These are phyloP conservation scores for Eucommia ulmoides DNA, from an alignment of 257 asterid species.

Conservation along the genomic window DNA sequence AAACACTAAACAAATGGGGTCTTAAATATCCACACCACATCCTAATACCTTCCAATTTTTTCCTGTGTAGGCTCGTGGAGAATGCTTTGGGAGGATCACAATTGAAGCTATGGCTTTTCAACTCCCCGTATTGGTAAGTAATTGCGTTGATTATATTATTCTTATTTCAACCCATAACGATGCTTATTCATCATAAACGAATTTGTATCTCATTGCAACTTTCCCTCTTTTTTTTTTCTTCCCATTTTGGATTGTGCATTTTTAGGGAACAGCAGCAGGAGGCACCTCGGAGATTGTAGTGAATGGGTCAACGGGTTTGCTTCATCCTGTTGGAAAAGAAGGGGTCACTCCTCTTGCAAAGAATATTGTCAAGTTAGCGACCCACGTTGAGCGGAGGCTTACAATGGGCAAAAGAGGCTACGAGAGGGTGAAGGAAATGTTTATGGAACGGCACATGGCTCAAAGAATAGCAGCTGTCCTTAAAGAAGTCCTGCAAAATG, in stretches of 20 bases:
- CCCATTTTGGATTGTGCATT: no score
- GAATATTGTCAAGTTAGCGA: slow-evolving; percentile 57
- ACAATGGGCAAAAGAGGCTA: slow-evolving; percentile 71
- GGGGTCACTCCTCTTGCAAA: slow-evolving; percentile 70
- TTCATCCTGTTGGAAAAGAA: slow-evolving; percentile 91
- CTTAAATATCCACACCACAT: no score
- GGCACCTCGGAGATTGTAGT: slow-evolving; percentile 86
- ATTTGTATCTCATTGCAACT: no score
- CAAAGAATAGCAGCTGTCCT: slow-evolving; percentile 57
- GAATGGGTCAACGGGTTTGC: slow-evolving; percentile 72
- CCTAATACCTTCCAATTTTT: no score
- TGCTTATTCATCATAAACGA: no score
- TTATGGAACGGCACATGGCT: slow-evolving; percentile 82
- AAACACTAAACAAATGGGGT: no score
- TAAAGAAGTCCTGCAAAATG: slow-evolving; percentile 33
- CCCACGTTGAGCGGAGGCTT: slow-evolving; percentile 41
- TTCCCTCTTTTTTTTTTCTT: slow-evolving; percentile 4
- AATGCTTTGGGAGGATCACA: slow-evolving; percentile 95
- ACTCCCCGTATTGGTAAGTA: slow-evolving; percentile 87
- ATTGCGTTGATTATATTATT: no score
- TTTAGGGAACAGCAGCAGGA: slow-evolving; percentile 97
- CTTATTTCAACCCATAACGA: no score
- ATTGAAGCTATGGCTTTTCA: slow-evolving; percentile 99
- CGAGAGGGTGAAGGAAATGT: slow-evolving; percentile 49
- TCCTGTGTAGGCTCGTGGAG: slow-evolving; percentile 72